phyloP scores from a whole-genome alignment of 257 asterid species.

The Anisodus acutangulus region DNA sequence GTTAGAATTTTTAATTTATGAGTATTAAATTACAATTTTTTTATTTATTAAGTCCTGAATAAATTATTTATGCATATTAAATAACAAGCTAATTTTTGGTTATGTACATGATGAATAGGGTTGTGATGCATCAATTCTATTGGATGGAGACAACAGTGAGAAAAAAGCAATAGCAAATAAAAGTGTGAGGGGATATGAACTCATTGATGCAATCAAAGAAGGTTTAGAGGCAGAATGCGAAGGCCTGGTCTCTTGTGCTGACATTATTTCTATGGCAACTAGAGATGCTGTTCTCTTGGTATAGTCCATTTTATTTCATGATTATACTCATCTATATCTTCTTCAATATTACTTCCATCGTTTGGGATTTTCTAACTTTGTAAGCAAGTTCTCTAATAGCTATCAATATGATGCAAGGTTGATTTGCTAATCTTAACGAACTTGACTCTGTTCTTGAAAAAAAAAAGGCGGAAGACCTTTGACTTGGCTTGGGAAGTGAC shows the following conservation, averaged over 20 bases:
- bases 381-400: no score
- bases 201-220: constrained; percentile 57
- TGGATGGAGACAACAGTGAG: constrained; percentile 54
- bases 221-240: constrained; percentile 51
- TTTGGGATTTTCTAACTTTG: no score
- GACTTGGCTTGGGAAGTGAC: no score
- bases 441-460: no score
- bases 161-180: constrained; percentile 53
- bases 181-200: constrained; percentile 58
- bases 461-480: no score
- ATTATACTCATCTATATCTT: not conserved
- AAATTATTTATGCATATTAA: no score
- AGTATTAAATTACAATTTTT: no score
- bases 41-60: no score
- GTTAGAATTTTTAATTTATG: no score
- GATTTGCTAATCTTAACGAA: no score
- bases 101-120: constrained; percentile 42
- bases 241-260: constrained; percentile 67
- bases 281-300: constrained; percentile 61
- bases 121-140: constrained; percentile 66
- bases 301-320: constrained; percentile 1
- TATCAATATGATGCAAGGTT: no score
- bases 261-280: constrained; percentile 63
- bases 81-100: not conserved
- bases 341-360: no score